A percentile compares a stretch with the other conserved stretches of the same genome.
Evolutionary conservation across 1,284 basidiomycete species (phyloP).

Genomic region (Ceratobasidium sp.): DNA sequence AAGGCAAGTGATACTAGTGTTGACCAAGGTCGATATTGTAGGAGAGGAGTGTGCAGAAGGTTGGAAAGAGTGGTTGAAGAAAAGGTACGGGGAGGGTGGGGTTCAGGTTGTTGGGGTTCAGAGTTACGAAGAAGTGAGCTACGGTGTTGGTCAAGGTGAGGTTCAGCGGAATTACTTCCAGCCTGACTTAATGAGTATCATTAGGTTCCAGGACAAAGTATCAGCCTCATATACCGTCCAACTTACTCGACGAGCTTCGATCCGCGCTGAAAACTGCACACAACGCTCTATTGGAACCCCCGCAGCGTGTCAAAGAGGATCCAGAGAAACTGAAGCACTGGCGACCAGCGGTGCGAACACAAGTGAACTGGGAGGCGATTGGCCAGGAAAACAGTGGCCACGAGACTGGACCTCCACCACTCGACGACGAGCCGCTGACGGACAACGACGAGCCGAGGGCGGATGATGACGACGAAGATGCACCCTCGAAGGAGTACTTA

Average conservation of each 20-base stretch:
- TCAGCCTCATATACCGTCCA: conserved; percentile 77
- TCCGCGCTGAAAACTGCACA: conserved; percentile 78
- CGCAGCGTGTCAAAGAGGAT: conserved; percentile 68
- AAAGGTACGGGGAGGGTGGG: conserved; percentile 65
- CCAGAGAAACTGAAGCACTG: conserved; percentile 72
- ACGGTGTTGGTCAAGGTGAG: conserved; percentile 63
- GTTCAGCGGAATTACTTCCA: not conserved
- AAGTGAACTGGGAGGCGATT: conserved; percentile 82
- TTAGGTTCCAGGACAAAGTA: conserved; percentile 56
- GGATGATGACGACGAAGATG: conserved; percentile 53
- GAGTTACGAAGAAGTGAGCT: conserved; percentile 65
- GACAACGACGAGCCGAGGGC: conserved; percentile 44
- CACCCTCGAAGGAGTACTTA: conserved; percentile 51
- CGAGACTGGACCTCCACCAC: conserved; percentile 60
- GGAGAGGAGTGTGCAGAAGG: conserved; percentile 69
- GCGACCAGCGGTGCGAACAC: conserved; percentile 73
- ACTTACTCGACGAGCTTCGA: conserved; percentile 68
- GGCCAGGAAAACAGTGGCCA: conserved; percentile 63
- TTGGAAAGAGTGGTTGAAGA: conserved; percentile 77
- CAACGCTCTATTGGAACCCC: conserved; percentile 76
- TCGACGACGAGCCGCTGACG: conserved; percentile 47
- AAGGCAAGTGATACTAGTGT: conserved; percentile 79
- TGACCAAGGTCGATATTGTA: conserved; percentile 88
- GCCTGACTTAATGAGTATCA: not conserved
- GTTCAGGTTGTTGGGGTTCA: conserved; percentile 79